Evolutionary conservation across 192 early-diverging fungal species (phyloP), one percentile per base, ranked within the genome.

Genomic region (Mortierella antarctica): DNA sequence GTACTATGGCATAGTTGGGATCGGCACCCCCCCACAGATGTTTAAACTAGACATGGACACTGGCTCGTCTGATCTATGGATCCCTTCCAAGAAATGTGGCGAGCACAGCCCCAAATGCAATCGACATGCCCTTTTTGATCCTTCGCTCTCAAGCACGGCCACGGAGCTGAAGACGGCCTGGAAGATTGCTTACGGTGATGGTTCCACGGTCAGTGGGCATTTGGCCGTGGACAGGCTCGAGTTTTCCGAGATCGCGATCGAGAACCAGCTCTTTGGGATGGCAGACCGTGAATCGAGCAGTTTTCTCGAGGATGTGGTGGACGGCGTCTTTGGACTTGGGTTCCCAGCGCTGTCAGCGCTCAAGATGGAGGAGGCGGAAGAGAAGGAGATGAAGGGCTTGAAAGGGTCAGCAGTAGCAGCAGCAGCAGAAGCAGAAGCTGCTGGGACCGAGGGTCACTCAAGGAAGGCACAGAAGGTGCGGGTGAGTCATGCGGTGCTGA

Each of bases 1-100:
- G 86, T 93, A 93, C 62, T 93, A 93, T 64, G 89, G 87, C 56
- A 75, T 82, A n/a, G 89, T 92, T 7, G 79, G 86, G 1, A 83
- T 92, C 21, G 92, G 92, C 12, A 88, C 92, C 11, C 92, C 92
- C 48, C 88, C 89, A 18, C 89, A 91, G 57, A 82, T 78, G 47
- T 90, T 93, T 73, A 91, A 91, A 57, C 79, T 93, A n/a, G 86
- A 91, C 62, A 87, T 93, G 45, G 92, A 93, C 60, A 93, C 92
- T 5, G 92, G 92, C 20, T 92, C 90, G 2, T 88, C 88, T n/a
- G 92, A 93, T 73, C 70, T 92, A 5, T 93, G 91, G 91, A 83
- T 91, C 55, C 83, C 86, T 6, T 71, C 64, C n/a, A 67, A 57
- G 59, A 67, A 67, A 48, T 72, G 70, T 45, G 59, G 51, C 20